A percentile compares a stretch with the other conserved stretches of the same genome.
Evolutionary conservation across 192 early-diverging fungal species (phyloP).

Genomic region (Glomus cerebriforme): DNA sequence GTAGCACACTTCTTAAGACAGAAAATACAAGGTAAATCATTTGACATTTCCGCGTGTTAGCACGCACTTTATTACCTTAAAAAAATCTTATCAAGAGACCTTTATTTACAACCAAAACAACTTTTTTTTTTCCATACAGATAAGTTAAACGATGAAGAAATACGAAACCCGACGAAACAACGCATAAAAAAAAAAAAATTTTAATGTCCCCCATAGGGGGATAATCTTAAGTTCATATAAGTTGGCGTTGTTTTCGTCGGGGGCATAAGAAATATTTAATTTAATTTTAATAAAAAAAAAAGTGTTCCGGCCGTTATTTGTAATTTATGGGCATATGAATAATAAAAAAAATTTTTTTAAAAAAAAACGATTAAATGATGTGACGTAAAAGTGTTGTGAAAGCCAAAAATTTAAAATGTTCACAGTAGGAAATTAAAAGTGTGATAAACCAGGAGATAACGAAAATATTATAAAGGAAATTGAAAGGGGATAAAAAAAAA

Average conservation of each 20-base stretch:
- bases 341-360: constrained; percentile 17
- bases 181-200: neutral
- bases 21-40: neutral
- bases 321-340: constrained; percentile 14
- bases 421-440: neutral
- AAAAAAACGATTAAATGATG: neutral
- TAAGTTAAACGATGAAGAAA: constrained; percentile 7
- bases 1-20: constrained; percentile 4
- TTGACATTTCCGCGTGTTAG: constrained; percentile 2
- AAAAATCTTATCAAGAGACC: neutral
- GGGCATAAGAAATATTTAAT: constrained; percentile 3
- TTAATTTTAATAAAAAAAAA: constrained; percentile 3
- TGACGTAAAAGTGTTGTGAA: neutral
- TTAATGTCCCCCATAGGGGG: neutral
- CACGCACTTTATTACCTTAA: constrained; percentile 7
- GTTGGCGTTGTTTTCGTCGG: neutral
- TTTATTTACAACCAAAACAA: constrained; percentile 18
- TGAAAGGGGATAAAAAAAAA: constrained; percentile 11
- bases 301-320: constrained; percentile 10
- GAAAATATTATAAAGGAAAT: neutral
- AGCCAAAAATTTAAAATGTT: neutral
- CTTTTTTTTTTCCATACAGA: constrained; percentile 16
- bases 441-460: neutral
- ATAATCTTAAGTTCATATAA: neutral
- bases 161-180: constrained; percentile 19